Evolutionary conservation across 2,329 filamentous ascomycete species (phyloP).

Genomic region (Tolypocladium endophyticum): DNA sequence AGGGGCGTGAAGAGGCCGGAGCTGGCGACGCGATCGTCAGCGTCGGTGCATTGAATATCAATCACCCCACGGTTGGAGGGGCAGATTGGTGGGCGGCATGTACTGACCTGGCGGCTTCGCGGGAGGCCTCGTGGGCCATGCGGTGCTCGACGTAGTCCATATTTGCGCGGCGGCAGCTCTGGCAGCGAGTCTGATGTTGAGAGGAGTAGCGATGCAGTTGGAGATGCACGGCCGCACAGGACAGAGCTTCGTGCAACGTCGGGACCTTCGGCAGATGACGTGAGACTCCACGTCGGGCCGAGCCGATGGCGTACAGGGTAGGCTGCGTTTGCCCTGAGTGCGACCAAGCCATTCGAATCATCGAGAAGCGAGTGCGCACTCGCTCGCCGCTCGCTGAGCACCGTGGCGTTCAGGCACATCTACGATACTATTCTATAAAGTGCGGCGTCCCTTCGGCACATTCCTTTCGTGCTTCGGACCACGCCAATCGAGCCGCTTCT

Average conservation of each 20-base stretch:
- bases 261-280: background rate
- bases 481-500: background rate
- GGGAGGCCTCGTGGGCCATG: constrained; percentile 40
- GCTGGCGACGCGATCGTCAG: constrained; percentile 12
- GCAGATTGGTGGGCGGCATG: background rate
- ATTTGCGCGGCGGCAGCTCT: background rate
- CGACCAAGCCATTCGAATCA: background rate
- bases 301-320: background rate
- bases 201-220: background rate
- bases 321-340: background rate
- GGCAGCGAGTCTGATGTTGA: background rate
- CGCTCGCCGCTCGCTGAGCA: no score
- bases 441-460: background rate
- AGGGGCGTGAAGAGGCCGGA: constrained; percentile 46
- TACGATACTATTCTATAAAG: no score
- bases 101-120: constrained; percentile 27
- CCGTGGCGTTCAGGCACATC: background rate
- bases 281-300: background rate
- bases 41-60: background rate
- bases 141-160: constrained; percentile 51
- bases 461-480: background rate
- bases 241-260: background rate
- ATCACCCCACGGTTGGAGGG: background rate
- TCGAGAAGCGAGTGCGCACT: background rate
- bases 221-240: background rate